Evolutionary conservation across 768 basidiomycete species (phyloP), one percentile per base, ranked within the genome.

Genomic region (Tulasnella sp.): DNA sequence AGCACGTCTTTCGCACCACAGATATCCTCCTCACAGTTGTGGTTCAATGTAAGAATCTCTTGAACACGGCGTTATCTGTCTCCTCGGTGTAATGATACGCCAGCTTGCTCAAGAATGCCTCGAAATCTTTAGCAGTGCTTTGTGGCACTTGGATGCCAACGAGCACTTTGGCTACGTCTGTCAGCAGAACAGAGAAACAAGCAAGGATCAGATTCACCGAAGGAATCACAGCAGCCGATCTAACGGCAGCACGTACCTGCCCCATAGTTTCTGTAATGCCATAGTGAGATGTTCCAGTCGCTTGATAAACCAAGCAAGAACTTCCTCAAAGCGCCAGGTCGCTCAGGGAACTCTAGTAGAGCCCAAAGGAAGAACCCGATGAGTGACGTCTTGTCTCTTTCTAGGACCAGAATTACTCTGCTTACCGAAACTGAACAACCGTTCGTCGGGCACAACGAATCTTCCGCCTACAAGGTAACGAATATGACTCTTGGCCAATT

Each of bases 181-280:
- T 4, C 4, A 9, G 54, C 29, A 58, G 42, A 8, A 17, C 9
- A 45, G 31, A 25, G 22, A 17, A 42, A 15, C 17, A 71, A 69
- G 11, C n/a, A 14, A 52, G 52, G 72, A 72, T 31, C 78, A 39
- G 67, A 71, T 67, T 22, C 72, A 77, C 34, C 64, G 29, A 73
- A n/a, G 14, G 64, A 70, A 31, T 22, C 72, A 12, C 22, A 52
- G 31, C 37, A 76, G 45, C 39, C 39, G 22, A 64, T 72, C 52
- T 29, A 71, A 38, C 72, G 74, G 19, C 15, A 1, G 64, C 17
- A 86, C 91, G 77, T 79, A 94, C 96, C 96, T 81, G 92, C 94
- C 38, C 97, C 97, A 77, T 99, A 97, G 82, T 99, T 98, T 75
- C 97, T 88, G 83, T 99, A 99, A 82, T 99, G 97, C 85, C 99